Evolutionary conservation across 257 asterid genomes (phyloP), one percentile per base, ranked within the genome.

Genomic region (Nicotiana tabacum): DNA sequence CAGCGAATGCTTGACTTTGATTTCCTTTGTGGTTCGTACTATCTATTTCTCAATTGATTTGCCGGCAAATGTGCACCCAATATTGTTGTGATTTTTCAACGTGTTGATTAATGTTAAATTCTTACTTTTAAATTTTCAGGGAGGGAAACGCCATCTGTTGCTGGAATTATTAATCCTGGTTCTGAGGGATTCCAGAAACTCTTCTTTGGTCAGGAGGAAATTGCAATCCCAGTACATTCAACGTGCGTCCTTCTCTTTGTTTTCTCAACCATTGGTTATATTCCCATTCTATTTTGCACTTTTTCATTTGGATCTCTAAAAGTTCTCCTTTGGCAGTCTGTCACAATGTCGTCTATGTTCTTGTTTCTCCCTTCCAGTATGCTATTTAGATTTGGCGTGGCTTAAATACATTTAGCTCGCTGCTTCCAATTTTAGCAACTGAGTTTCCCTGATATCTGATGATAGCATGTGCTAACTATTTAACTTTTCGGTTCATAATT

Each of bases 1-100:
- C 99, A 96, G 91, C 96, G 99, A 85, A 96, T 96, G 99, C 99
- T 96, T 87, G 99, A 96, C 86, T 96, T 96, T 87, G 99, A 96
- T 87, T 94, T 96, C 91, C 98, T 96, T 74, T 96, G 95, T 84
- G 99, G 99, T 96, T 72, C 56, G 90, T 58, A 81, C 55, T 78
- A 29, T 87, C 67, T 60, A 15, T 6, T 48, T 74, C 62, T 74
- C 16, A 53, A 13, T 74, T 74, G 24, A 74, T 74, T 27, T 74
- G 7, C 80, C 1, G 27, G n/a, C 1, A 27, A 16, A 48, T 48
- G 48, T 48, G 61, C 79, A 46, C 37, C 48, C 61, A 46, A 46
- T 24, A 16, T 24, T 27, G 43, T 74, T 51, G 62, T 74, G 4
- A 24, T 67, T 65, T 46, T 18, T 79, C 37, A 51, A 74, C 24